Conservation (phyloP, 2,329 filamentous ascomycete species). For the Aspergillus oerlinghausenensis region DNA sequence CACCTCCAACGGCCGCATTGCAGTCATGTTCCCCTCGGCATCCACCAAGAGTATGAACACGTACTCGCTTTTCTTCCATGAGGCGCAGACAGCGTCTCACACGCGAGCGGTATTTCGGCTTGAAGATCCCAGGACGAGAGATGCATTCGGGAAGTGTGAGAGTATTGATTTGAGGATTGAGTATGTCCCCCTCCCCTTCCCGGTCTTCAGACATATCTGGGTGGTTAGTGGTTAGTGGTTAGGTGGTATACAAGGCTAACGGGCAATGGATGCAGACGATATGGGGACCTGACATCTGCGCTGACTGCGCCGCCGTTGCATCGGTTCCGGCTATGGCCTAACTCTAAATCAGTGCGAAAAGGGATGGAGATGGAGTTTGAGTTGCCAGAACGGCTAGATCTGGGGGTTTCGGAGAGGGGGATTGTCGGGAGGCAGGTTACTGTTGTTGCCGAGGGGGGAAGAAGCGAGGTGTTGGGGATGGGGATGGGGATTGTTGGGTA, state of each 20-base stretch:
- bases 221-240: neutral
- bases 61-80: slow-evolving; percentile 30
- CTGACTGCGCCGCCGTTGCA: slow-evolving; percentile 19
- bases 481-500: slow-evolving; percentile 32
- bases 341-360: neutral
- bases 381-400: slow-evolving; percentile 27
- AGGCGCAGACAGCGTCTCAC: slow-evolving; percentile 1
- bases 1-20: slow-evolving; percentile 38
- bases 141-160: slow-evolving; percentile 14
- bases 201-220: neutral
- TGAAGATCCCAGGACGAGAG: slow-evolving; percentile 17
- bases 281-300: slow-evolving; percentile 22
- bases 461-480: slow-evolving; percentile 16
- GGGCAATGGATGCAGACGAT: slow-evolving; percentile 11
- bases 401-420: slow-evolving; percentile 31
- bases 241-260: neutral
- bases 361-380: slow-evolving; percentile 21
- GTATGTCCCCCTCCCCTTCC: slow-evolving; percentile 15
- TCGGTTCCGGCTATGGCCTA: slow-evolving; percentile 19
- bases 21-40: slow-evolving; percentile 28
- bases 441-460: slow-evolving; percentile 17
- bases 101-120: slow-evolving; percentile 26
- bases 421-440: slow-evolving; percentile 33
- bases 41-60: slow-evolving; percentile 15
- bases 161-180: slow-evolving; percentile 31